Percentiles rank a stretch among this genome's conserved stretches.
These are phyloP conservation scores for Wakefieldia striispora DNA, from an alignment of 768 basidiomycete species.

Conservation along the genomic window DNA sequence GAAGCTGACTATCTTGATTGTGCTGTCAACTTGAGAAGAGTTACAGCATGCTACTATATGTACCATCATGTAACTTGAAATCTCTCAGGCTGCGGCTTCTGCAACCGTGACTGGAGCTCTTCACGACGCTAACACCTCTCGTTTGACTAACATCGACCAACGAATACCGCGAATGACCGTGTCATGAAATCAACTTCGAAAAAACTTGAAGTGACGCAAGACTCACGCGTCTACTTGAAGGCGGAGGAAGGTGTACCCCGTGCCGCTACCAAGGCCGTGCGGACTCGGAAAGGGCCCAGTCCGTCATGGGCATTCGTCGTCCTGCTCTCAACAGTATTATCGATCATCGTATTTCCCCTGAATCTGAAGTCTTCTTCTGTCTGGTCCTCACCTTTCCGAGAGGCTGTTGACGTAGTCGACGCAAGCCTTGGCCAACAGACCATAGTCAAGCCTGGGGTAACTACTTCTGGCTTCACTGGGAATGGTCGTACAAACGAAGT, in stretches of 20 bases:
- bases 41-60: too few relatives aligned
- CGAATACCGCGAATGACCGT: not conserved
- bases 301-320: conserved; percentile 13
- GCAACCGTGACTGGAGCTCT: too few relatives aligned
- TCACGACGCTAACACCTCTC: too few relatives aligned
- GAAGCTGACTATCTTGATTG: too few relatives aligned
- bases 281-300: conserved; percentile 4
- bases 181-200: conserved; percentile 3
- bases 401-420: not conserved
- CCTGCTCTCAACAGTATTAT: conserved; percentile 15
- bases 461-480: conserved; percentile 15
- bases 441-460: not conserved
- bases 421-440: not conserved
- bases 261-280: not conserved
- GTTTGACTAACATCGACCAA: not conserved
- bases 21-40: too few relatives aligned
- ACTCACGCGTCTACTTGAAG: not conserved
- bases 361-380: conserved; percentile 1
- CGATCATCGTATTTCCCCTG: conserved; percentile 14
- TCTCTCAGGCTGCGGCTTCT: too few relatives aligned
- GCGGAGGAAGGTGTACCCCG: not conserved
- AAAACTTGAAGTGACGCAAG: not conserved
- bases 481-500: conserved; percentile 39
- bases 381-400: not conserved
- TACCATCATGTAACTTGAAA: too few relatives aligned